Conservation (phyloP, 192 early-diverging fungal species). For the Martensiomyces pterosporus region DNA sequence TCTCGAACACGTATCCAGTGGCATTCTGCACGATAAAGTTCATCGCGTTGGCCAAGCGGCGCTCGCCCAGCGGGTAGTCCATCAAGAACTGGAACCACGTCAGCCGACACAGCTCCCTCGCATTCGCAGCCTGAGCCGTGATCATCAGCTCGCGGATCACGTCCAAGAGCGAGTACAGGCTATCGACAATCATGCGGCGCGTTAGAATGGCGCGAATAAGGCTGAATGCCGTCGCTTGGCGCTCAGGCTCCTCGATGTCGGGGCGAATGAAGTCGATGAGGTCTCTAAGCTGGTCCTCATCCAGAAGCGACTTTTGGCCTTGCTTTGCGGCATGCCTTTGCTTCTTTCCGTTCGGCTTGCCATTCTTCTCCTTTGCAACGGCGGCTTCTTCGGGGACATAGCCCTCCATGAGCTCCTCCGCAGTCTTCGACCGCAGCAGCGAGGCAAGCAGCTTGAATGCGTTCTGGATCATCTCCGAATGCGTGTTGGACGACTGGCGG, state of each 20-base stretch:
- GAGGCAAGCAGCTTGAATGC: slow-evolving; percentile 80
- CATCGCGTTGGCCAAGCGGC: slow-evolving; percentile 78
- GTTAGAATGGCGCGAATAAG: slow-evolving; percentile 84
- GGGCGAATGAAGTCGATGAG: slow-evolving; percentile 76
- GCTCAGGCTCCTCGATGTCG: slow-evolving; percentile 86
- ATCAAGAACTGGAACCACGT: slow-evolving; percentile 87
- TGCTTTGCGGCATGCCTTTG: slow-evolving; percentile 2
- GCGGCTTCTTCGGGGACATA: slow-evolving; percentile 18
- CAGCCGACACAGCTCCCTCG: slow-evolving; percentile 79
- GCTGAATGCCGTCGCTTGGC: slow-evolving; percentile 77
- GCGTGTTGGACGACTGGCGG: slow-evolving; percentile 56
- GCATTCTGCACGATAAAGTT: slow-evolving; percentile 87
- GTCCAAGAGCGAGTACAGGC: slow-evolving; percentile 93
- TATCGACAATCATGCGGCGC: slow-evolving; percentile 77
- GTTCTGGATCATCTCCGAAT: slow-evolving; percentile 67
- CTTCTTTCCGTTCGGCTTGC: slow-evolving; percentile 7
- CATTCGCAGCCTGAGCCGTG: slow-evolving; percentile 70
- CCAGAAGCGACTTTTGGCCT: slow-evolving; percentile 20
- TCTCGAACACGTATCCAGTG: slow-evolving; percentile 80
- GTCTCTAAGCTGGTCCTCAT: slow-evolving; percentile 64
- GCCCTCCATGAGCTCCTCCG: slow-evolving; percentile 57
- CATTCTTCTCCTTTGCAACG: slow-evolving; percentile 5
- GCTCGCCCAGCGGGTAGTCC: slow-evolving; percentile 90
- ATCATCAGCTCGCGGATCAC: slow-evolving; percentile 79
- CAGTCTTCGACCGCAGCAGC: slow-evolving; percentile 71